phyloP scores from a whole-genome alignment of 495 filamentous ascomycete genomes.

The Entonaema liquescens region DNA sequence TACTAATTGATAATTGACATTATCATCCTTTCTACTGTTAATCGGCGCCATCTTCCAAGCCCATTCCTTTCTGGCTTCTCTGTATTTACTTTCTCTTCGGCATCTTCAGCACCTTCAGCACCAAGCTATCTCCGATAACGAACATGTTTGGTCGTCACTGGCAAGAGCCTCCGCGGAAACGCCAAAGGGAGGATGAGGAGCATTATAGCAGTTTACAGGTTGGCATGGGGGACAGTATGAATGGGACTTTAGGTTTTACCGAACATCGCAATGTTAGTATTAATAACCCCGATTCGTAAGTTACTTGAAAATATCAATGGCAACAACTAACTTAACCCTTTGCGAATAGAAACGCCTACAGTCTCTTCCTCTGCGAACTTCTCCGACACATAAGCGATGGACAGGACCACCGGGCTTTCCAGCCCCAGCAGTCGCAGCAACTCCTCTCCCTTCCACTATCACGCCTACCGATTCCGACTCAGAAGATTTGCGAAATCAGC shows the following conservation, averaged over 20 bases:
- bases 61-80: background rate
- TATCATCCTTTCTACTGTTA: background rate
- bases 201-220: slow-evolving; percentile 16
- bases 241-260: slow-evolving; percentile 52
- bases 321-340: slow-evolving; percentile 8
- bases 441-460: slow-evolving; percentile 42
- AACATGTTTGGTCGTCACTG: slow-evolving; percentile 39
- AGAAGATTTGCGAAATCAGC: slow-evolving; percentile 43
- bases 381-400: slow-evolving; percentile 54
- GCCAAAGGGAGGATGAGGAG: slow-evolving; percentile 38
- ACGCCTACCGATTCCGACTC: slow-evolving; percentile 51
- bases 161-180: slow-evolving; percentile 41
- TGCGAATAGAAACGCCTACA: slow-evolving; percentile 57
- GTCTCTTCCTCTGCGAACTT: slow-evolving; percentile 53
- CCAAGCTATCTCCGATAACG: background rate
- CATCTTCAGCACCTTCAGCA: background rate
- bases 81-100: background rate
- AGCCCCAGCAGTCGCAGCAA: slow-evolving; percentile 12
- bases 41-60: background rate
- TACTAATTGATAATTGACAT: background rate
- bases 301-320: background rate
- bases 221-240: slow-evolving; percentile 22
- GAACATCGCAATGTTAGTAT: slow-evolving; percentile 59
- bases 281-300: background rate
- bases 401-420: slow-evolving; percentile 46